These are phyloP conservation scores for Bryum argenteum DNA, from an alignment of 225 moss, liverwort and hornwort species.

Conservation along the genomic window DNA sequence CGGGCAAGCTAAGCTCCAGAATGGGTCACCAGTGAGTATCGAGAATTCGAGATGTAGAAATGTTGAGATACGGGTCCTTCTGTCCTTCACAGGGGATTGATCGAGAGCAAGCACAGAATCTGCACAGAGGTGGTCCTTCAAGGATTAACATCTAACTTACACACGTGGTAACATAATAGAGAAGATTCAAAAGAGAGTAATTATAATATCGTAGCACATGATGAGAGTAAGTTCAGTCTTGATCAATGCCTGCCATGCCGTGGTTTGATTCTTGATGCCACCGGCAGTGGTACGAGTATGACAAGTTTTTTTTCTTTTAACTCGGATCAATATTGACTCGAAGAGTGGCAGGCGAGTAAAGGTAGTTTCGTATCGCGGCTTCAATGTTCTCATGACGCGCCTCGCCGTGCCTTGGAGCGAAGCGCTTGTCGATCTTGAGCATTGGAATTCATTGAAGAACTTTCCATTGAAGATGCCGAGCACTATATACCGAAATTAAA, in stretches of 20 bases:
- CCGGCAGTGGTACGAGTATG: constrained; percentile 23
- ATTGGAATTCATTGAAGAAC: constrained; percentile 47
- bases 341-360: constrained; percentile 21
- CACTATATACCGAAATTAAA: neutral
- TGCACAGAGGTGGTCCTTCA: neutral
- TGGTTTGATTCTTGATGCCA: constrained; percentile 42
- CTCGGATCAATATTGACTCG: constrained; percentile 27
- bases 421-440: constrained; percentile 41
- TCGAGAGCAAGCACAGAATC: constrained; percentile 29
- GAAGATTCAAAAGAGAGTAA: constrained; percentile 22
- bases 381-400: constrained; percentile 36
- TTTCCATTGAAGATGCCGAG: constrained; percentile 44
- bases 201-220: constrained; percentile 34
- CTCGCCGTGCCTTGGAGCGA: constrained; percentile 39
- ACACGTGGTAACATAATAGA: constrained; percentile 47
- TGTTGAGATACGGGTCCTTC: constrained; percentile 18
- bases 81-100: constrained; percentile 12
- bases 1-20: neutral
- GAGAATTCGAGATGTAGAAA: constrained; percentile 3
- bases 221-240: constrained; percentile 39
- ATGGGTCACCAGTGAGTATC: neutral
- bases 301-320: neutral
- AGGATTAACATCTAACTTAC: constrained; percentile 24
- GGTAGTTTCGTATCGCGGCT: constrained; percentile 23
- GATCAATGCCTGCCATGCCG: constrained; percentile 28